Evolutionary conservation across 2,329 filamentous ascomycete genomes (phyloP), one percentile per base, ranked within the genome.

Genomic region (Didymosphaeria variabile): DNA sequence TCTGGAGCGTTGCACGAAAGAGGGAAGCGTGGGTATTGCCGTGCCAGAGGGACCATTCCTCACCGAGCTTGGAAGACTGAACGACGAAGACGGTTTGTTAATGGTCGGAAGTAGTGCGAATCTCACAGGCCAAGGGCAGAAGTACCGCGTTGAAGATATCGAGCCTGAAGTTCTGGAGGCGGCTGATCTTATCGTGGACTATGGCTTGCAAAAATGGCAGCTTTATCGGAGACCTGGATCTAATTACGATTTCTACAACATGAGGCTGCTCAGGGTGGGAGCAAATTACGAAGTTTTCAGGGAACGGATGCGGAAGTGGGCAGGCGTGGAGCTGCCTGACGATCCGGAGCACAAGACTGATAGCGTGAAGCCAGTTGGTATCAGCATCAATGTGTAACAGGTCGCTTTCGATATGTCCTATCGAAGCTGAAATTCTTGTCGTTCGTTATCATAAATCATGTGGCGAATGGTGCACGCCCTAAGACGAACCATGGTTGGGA

Each of bases 51-150:
- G 26, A 6, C 26, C 26, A 29, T 29, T 29, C 26, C 26, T 29
- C 26, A 29, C 26, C 26, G 26, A 29, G 26, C 26, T 29, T 29
- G 26, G 26, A 29, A 29, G 26, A 6, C 26, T 29, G 26, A 29
- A 29, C 26, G 26, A 29, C 2, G 26, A 29, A 34, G 50, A 53
- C 1, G 65, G 65, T 13, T 56, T 70, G 7, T 60, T 69, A 7
- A 32, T 76, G 32, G 55, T 77, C 36, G 75, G 75, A 0, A 73
- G 70, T 0, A 74, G 70, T 6, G 76, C 76, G 12, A 78, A 78
- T 49, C 15, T 78, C 0, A 67, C 73, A 1, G 73, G 73, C 1
- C 64, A 59, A n/a, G 73, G 73, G 7, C 69, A 69, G 10, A 77
- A 76, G 55, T 63, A 44, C 9, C 32, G 57, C 0, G 63, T 72